Conservation (phyloP, 768 basidiomycete genomes). For the Leccinum arenicola region DNA sequence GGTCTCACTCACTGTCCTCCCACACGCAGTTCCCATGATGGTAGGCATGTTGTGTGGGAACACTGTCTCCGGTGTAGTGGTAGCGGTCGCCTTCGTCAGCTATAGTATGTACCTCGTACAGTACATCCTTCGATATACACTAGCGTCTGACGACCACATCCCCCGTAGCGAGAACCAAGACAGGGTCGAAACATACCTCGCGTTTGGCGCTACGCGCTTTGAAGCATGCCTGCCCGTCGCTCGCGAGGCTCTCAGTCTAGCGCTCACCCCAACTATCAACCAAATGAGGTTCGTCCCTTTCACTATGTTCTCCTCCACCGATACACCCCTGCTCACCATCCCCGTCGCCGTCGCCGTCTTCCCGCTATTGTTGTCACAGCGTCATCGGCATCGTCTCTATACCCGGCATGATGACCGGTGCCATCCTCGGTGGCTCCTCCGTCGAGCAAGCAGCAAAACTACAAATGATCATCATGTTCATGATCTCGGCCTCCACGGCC, state of each 20-base stretch:
- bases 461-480: conserved; percentile 94
- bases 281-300: conserved; percentile 65
- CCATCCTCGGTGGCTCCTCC: conserved; percentile 81
- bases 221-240: conserved; percentile 83
- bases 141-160: background rate
- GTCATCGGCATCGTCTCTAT: conserved; percentile 77
- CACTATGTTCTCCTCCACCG: background rate
- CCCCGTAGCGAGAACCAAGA: conserved; percentile 69
- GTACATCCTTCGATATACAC: background rate
- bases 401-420: conserved; percentile 92
- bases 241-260: conserved; percentile 70
- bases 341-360: background rate
- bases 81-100: conserved; percentile 67
- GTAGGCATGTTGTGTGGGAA: conserved; percentile 85
- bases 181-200: conserved; percentile 82
- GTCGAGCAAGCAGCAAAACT: conserved; percentile 82
- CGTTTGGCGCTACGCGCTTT: conserved; percentile 79
- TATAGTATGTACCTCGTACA: conserved; percentile 48
- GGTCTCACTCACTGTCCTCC: conserved; percentile 1
- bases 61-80: conserved; percentile 72
- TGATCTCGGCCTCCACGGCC: conserved; percentile 78
- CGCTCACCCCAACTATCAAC: conserved; percentile 79
- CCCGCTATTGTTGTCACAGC: conserved; percentile 31
- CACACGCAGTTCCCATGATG: conserved; percentile 58
- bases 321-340: background rate